Base-by-base conservation (phyloP, 1,284 basidiomycete genomes). In the Austroboletus sp. region DNA sequence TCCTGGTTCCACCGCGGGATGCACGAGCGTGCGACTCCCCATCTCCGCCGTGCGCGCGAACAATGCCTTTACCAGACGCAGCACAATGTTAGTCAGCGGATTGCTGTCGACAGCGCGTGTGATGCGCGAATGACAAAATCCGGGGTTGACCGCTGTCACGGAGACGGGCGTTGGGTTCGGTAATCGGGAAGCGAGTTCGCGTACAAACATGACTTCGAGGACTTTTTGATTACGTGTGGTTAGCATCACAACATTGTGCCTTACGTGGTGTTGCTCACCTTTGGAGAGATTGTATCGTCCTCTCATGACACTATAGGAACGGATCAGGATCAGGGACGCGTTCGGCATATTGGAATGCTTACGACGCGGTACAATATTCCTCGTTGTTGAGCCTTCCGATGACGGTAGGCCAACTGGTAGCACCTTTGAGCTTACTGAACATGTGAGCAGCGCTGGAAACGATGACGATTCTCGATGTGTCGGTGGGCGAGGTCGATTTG, bases 121-220 rank as follows among this genome's bases (percentile, higher is more conserved):
- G 41, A 68, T 53, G n/a, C 53, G 52, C 11, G 62, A 59, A 34
- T 53, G 47, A 33, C 67, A 67, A 34, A 62, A 57, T 8, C 69
- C 67, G 1, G 70, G 69, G 44, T 69, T 61, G 40, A 68, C 55
- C 32, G 58, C 52, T n/a, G 64, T 62, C 29, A 70, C 60, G 15
- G 62, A 51, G 16, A 71, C 50, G 4, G 66, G 56, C 2, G 55
- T 58, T 15, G 58, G 54, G 13, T 52, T 44, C 7, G 60, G 51
- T 17, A 70, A 50, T n/a, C 56, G 63, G 11, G 54, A 61, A 13
- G 61, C 58, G 19, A 71, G 54, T 37, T 67, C 58, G 19, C 60
- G 55, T 16, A 60, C 51, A 45, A 66, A 67, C 52, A 68, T 50
- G 27, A 69, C 38, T 42, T 57, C 53, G 23, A 66, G 44, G 6